Base-by-base conservation (phyloP, 2,329 filamentous ascomycete genomes). In the Phialophora tarda region DNA sequence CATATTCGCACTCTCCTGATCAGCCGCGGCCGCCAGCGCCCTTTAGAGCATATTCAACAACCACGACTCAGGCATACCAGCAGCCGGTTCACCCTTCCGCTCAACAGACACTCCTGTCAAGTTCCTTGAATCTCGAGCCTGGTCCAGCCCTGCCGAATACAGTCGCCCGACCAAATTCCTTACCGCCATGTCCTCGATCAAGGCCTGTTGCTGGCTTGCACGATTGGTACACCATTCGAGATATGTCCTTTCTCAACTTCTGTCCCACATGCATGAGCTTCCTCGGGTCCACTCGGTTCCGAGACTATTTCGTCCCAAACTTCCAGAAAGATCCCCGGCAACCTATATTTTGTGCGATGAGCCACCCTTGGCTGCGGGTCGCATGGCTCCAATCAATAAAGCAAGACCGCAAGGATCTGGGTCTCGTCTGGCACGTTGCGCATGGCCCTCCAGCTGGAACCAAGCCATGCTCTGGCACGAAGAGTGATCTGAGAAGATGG, bases 381-480 rank as follows among this genome's bases (percentile, higher is more conserved):
- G 93, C 93, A 0, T 96, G 91, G 87, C 83, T 93, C 2, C 83
- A 96, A 69, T 93, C 89, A 1, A 80, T 91, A 60, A 92, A 93
- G 77, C 86, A 91, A 71, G 80, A 86, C 12, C 82, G 86, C 21
- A 82, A 84, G 2, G 88, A 92, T 70, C 79, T 95, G 48, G 85
- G 86, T 12, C 79, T 96, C 4, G 82, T 97, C 32, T 86, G 89
- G 65, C 84, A 86, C 44, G 83, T 97, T 38, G 65, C 48, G 26
- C 88, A 89, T 4, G 84, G 85, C 10, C 84, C 92, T 47, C 81
- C 85, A 1, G 83, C 85, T 4, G 84, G 81, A 28, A 79, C 84
- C 71, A 73, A 83, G 77, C 74, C 85, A 74, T 79, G 96, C 84
- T 80, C 85, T 77, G 47, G 90, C 83, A 47, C 81, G 81, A 67